Base-by-base conservation (phyloP, 371 early-diverging fungal genomes). In the Coemansia sp. region DNA sequence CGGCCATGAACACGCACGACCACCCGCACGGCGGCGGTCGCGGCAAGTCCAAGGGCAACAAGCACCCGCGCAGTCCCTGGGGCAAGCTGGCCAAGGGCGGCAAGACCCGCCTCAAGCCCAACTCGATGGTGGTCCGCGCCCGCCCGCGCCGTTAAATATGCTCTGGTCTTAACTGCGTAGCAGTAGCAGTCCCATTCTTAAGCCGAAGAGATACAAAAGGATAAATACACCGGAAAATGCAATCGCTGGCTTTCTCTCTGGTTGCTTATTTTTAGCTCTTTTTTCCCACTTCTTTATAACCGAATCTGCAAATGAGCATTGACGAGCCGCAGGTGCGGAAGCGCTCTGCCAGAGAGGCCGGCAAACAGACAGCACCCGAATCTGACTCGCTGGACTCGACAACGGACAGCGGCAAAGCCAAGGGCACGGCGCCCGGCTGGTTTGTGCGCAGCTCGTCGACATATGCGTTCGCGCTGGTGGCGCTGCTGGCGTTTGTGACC, bases 21-120 rank as follows among this genome's bases (percentile, higher is more conserved):
- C 99, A 99, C 84, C 95, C 98, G 60, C 97, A 97, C 80, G 99
- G 99, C 83, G 99, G 99, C 87, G 99, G 99, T 77, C 85, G 80
- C 37, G 80, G 80, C 34, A 80, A 81, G 59, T 78, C 77, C 46
- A 80, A 79, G 80, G 72, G 80, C 40, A 77, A 77, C 61, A 62
- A 62, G 47, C 72, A 93, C 53, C 92, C 98, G 46, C 79, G 89
- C 67, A 91, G 92, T 54, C 95, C 95, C 40, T 96, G 97, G 97
- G 97, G 97, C 79, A 89, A 89, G 66, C 85, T 89, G 67, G 92
- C 96, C 62, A 96, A 96, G 89, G 98, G 98, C 76, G 95, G 93
- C 77, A 94, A 93, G 84, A 95, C 97, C 33, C 82, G 93, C 74
- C 85, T 81, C 75, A 78, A 83, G 38, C 81, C 84, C 62, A 93